Base-by-base conservation (phyloP, 352 stramenopile species). In the Phytopythium delawarense region DNA sequence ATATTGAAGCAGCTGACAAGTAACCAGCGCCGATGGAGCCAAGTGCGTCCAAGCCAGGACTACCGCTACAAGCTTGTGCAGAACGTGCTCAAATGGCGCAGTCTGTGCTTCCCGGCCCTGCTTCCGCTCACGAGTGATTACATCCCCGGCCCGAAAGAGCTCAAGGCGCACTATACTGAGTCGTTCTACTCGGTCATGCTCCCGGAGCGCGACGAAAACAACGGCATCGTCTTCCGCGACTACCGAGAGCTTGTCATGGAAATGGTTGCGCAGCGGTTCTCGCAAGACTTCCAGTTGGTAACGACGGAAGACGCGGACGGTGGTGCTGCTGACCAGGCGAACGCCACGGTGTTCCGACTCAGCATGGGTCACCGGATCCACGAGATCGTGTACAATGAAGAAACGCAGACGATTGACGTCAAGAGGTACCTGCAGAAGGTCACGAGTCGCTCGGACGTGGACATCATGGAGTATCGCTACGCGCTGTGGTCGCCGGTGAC, bases 81-180 rank as follows among this genome's bases (percentile, higher is more conserved):
- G 64, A 92, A 94, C 59, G 87, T 96, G 16, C 88, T 98, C 15
- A 99, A 99, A 67, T 99, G 96, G 96, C 98, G 98, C 62, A 98
- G 87, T 65, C 71, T 99, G 23, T 97, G 86, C 46, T 97, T 98
- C 64, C 97, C 97, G 7, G 97, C 97, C 7, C 89, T 99, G 62
- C 76, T 98, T 28, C 93, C 93, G 23, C 76, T 98, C 15, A 95
- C 91, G 13, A 98, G 87, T 30, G 92, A 98, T 64, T 97, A 90
- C 62, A 81, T 96, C 32, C 91, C 91, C 4, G 74, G 75, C 0
- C 59, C 75, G 6, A 88, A 91, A 57, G 87, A 96, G 65, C 69
- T 96, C 20, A 72, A 92, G 66, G 75, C 76, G 15, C 82, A 91
- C 64, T 96, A 95, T 63, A 91, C 75, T 0, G 74, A 95, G 59